phyloP scores from a whole-genome alignment of 768 basidiomycete species.

The Leccinum ochraceum region DNA sequence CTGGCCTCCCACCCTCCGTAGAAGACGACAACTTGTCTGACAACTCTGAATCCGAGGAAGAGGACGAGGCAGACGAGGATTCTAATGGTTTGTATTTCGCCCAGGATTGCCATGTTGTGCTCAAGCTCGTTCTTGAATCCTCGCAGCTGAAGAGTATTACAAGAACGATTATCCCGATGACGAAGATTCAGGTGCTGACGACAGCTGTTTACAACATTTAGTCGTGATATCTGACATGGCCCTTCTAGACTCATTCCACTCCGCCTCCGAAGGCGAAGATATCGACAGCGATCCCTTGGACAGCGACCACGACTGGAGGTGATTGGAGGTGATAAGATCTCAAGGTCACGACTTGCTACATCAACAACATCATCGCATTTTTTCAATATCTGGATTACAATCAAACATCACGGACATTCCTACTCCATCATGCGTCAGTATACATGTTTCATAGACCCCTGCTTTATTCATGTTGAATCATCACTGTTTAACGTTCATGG shows the following conservation, averaged over 20 bases:
- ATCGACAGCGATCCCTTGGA: constrained; percentile 33
- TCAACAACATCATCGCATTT: constrained; percentile 22
- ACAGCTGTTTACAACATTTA: constrained; percentile 35
- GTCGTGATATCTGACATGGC: constrained; percentile 5
- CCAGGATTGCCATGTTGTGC: background rate
- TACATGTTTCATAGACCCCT: constrained; percentile 18
- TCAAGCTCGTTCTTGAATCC: constrained; percentile 2
- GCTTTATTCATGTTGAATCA: background rate
- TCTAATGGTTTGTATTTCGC: constrained; percentile 61
- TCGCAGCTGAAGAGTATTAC: constrained; percentile 76
- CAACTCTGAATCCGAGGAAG: constrained; percentile 63
- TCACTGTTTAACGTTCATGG: constrained; percentile 7
- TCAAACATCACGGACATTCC: constrained; percentile 22
- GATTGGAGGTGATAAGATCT: constrained; percentile 7
- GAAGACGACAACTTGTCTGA: constrained; percentile 57
- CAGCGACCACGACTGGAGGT: constrained; percentile 37
- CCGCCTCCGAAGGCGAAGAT: constrained; percentile 52
- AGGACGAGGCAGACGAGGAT: constrained; percentile 81
- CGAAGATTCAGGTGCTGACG: constrained; percentile 45
- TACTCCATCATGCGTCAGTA: constrained; percentile 16
- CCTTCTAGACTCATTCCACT: constrained; percentile 59
- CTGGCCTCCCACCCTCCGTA: constrained; percentile 60
- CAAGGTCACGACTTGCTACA: constrained; percentile 6
- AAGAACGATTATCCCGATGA: constrained; percentile 86
- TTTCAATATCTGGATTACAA: constrained; percentile 20